Percentiles rank a stretch among this genome's conserved stretches.
phyloP scores from a whole-genome alignment of 108 stramenopile species.

The Cyclotella kingstonii region DNA sequence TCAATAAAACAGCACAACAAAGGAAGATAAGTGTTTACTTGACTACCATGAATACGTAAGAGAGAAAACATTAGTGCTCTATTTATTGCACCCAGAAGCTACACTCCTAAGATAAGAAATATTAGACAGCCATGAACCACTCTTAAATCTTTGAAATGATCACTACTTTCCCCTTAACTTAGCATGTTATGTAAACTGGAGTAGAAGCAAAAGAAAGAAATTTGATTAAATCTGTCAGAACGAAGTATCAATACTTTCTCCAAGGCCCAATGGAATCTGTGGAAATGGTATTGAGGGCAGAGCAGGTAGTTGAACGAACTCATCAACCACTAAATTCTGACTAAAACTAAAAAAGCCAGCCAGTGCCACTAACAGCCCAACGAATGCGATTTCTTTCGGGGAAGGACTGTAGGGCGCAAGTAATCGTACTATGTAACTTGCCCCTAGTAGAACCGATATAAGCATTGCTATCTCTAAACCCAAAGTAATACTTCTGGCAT shows the following conservation, averaged over 20 bases:
- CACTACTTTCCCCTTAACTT: too few species aligned
- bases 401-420: constrained; percentile 65
- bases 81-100: too few species aligned
- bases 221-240: too few species aligned
- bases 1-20: too few species aligned
- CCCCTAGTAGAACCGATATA: constrained; percentile 63
- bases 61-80: too few species aligned
- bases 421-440: constrained; percentile 64
- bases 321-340: constrained; percentile 85
- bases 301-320: constrained; percentile 56
- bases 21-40: too few species aligned
- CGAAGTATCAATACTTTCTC: constrained; percentile 42
- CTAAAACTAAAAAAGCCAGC: constrained; percentile 84
- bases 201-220: too few species aligned
- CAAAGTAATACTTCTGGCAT: constrained; percentile 53
- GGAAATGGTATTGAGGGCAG: constrained; percentile 45
- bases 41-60: too few species aligned
- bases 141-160: too few species aligned
- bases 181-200: too few species aligned
- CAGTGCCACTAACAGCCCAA: constrained; percentile 74
- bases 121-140: too few species aligned
- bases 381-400: constrained; percentile 84
- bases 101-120: too few species aligned
- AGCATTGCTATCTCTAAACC: constrained; percentile 78
- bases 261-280: constrained; percentile 43